Evolutionary conservation across 169 alveolate genomes (phyloP), one percentile per base, ranked within the genome.

Genomic region (Cyclospora cayetanensis): DNA sequence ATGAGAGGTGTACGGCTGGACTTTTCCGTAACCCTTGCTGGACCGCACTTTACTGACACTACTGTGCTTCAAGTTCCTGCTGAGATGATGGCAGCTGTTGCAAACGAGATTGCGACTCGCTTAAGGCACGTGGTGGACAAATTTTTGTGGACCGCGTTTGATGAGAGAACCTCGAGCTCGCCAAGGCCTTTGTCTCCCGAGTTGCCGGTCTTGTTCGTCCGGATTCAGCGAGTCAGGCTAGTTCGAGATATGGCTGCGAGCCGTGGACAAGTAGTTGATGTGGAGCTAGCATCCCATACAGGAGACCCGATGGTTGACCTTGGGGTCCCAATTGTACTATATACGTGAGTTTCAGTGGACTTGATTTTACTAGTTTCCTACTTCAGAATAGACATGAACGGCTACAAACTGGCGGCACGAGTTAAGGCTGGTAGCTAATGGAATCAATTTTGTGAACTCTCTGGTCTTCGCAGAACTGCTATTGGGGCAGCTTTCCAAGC

Each of bases 301-400:
- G 86, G 86, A n/a, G 66, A 39, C 27, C 86, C 86, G 9, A 76
- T 76, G 86, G 34, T 1, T 1, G 20, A 46, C 68, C 86, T 76
- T 12, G 86, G 86, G 25, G 37, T 42, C 12, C 86, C 86, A 0
- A 20, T 76, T 42, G 86, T 76, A 0, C 86, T 76, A 20, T 76
- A 76, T 66, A 76, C 86, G 86, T 76, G 66, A 76, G 86, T 1
- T 18, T n/a, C 4, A 5, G 1, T 7, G 65, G 3, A 74, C 4
- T 9, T 60, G 15, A n/a, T 22, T 60, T 60, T 22, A 60, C 29
- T 60, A 4, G 9, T 15, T 60, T 25, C 4, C 35, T 0, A 0
- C 60, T 46, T 46, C 60, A 46, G 11, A 15, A 46, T 22, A 0
- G 11, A 22, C 20, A 1, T 46, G 60, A 1, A 12, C 60, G 25